Base-by-base conservation (phyloP, 1,139 yeast genomes). In the Sugiyamaella neomexicana region DNA sequence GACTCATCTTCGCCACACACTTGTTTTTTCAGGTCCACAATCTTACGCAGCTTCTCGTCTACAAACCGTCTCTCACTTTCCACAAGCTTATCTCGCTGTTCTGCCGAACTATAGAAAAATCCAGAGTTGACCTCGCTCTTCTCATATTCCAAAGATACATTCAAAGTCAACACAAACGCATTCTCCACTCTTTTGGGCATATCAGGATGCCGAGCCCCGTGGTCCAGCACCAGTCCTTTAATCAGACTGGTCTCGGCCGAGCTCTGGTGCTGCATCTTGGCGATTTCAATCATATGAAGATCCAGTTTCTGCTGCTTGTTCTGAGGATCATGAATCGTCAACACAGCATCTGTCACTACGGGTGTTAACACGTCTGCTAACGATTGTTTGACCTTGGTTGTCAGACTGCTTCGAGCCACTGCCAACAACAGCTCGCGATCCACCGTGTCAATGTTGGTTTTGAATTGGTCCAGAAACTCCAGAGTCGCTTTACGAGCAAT, bases 181-280 rank as follows among this genome's bases (percentile, higher is more conserved):
- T 93, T 89, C 62, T 82, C 81, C 20, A 93, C 86, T 55, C 84
- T 75, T 64, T 84, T 87, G 56, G 99, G 99, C 99, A 95, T 95
- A 72, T 93, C 99, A 42, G 99, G 99, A 75, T 95, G 99, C 70
- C 99, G 83, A 13, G 97, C 97, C 59, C 99, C 99, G 70, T 95
- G 99, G 70, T 95, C 99, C 62, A 95, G 79, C 39, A 93, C 98
- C 63, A 95, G 80, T 44, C 99, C 99, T 65, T 81, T 84, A 61
- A 95, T 78, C 60, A 95, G 81, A 65, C 81, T 80, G 17, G 99
- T 91, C 57, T 91, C 95, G 59, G 83, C 81, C 46, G 95, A 89
- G 45, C 86, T 80, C 61, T 91, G 87, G 67, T 88, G 95, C 79
- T 93, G 97, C 98, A 95, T 95, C 63, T 95, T 86, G 93, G 93